Percentiles rank a stretch among this genome's conserved stretches.
These are phyloP conservation scores for Botryotinia calthae DNA, from an alignment of 2,329 filamentous ascomycete species.

Conservation along the genomic window DNA sequence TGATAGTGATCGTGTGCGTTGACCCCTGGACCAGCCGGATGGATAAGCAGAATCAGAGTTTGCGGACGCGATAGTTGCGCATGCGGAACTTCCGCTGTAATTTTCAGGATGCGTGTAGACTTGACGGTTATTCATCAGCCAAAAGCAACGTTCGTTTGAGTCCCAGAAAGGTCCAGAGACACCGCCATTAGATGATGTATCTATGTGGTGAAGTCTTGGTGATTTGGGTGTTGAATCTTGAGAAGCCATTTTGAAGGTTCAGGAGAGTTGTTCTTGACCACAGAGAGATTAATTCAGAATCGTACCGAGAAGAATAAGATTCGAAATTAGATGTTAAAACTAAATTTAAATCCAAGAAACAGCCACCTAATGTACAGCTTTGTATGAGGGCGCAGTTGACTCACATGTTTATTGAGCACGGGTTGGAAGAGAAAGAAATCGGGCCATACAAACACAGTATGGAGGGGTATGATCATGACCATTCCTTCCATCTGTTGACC, in stretches of 20 bases:
- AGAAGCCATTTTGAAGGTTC: slow-evolving; percentile 1
- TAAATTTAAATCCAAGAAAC: background rate
- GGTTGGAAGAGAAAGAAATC: background rate
- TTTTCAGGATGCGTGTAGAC: slow-evolving; percentile 18
- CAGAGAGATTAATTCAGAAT: background rate
- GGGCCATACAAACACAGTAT: background rate
- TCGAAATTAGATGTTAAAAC: background rate
- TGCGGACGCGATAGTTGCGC: slow-evolving; percentile 18
- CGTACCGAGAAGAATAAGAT: background rate
- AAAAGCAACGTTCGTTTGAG: slow-evolving; percentile 12
- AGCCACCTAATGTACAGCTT: slow-evolving; percentile 11
- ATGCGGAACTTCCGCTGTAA: slow-evolving; percentile 18
- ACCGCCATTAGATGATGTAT: slow-evolving; percentile 11
- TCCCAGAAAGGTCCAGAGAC: slow-evolving; percentile 20
- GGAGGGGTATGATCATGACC: background rate
- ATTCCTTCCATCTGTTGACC: background rate
- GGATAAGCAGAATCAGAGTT: slow-evolving; percentile 16
- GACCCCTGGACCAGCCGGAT: slow-evolving; percentile 6
- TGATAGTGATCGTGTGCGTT: slow-evolving; percentile 15
- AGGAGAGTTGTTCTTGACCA: background rate
- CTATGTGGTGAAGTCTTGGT: slow-evolving; percentile 12
- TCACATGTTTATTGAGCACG: background rate
- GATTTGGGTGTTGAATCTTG: background rate
- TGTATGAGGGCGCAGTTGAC: background rate
- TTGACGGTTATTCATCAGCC: slow-evolving; percentile 16